Percentiles rank a stretch among this genome's conserved stretches.
Evolutionary conservation across 2,329 filamentous ascomycete genomes (phyloP).

Genomic region (Clonostachys chloroleuca): DNA sequence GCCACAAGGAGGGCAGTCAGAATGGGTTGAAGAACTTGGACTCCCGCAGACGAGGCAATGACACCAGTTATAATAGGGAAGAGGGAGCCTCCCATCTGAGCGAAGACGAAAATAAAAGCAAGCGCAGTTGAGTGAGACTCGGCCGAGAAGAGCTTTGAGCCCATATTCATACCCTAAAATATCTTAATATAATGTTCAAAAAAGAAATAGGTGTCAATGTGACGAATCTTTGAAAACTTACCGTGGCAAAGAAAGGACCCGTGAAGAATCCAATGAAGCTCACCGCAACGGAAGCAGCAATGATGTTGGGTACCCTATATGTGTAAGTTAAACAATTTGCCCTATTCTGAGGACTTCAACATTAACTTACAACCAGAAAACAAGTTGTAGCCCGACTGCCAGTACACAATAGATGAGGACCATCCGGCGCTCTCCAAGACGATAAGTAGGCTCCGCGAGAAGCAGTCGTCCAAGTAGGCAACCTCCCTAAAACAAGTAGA

Average conservation of each 20-base stretch:
- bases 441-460: slow-evolving; percentile 54
- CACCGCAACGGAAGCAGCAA: slow-evolving; percentile 47
- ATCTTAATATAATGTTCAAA: neutral
- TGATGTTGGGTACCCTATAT: slow-evolving; percentile 31
- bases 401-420: slow-evolving; percentile 47
- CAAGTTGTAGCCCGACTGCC: slow-evolving; percentile 47
- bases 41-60: slow-evolving; percentile 37
- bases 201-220: neutral
- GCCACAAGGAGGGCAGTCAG: slow-evolving; percentile 39
- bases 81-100: slow-evolving; percentile 48
- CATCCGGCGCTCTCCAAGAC: slow-evolving; percentile 56
- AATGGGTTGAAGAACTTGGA: slow-evolving; percentile 47
- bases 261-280: slow-evolving; percentile 53
- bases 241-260: slow-evolving; percentile 53
- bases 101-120: slow-evolving; percentile 50
- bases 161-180: slow-evolving; percentile 6
- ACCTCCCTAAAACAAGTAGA: slow-evolving; percentile 30
- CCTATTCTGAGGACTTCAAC: neutral
- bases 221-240: neutral
- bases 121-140: slow-evolving; percentile 27
- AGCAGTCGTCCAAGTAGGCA: slow-evolving; percentile 50
- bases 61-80: slow-evolving; percentile 53
- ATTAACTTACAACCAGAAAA: slow-evolving; percentile 51
- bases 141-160: slow-evolving; percentile 36
- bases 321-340: slow-evolving; percentile 1